phyloP scores from a whole-genome alignment of 202 grass and related monocot species.

The Dendrocalamus latiflorus region DNA sequence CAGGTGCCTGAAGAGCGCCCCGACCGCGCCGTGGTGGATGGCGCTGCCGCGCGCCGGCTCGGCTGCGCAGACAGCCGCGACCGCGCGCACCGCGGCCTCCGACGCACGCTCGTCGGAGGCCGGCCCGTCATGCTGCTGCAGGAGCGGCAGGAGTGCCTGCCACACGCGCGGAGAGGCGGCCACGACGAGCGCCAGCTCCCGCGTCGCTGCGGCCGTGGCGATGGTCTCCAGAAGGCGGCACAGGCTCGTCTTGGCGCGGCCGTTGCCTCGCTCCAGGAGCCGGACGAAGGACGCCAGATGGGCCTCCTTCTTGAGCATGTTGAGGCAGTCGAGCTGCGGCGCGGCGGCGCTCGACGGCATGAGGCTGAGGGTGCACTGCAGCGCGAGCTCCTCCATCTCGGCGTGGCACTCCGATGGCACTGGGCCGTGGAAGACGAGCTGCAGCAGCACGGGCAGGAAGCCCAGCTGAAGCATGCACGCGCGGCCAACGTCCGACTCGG shows the following conservation, averaged over 20 bases:
- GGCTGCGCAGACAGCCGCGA: conserved; percentile 42
- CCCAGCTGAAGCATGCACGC: conserved; percentile 74
- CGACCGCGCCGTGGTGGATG: conserved; percentile 49
- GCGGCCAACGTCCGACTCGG: conserved; percentile 73
- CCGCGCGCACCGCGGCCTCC: conserved; percentile 48
- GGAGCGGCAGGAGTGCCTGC: conserved; percentile 47
- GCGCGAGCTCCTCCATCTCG: conserved; percentile 38
- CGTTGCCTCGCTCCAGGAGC: conserved; percentile 43
- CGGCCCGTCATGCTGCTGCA: conserved; percentile 19
- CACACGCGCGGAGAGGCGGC: conserved; percentile 48
- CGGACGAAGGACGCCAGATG: conserved; percentile 47
- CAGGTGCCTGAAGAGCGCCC: conserved; percentile 52
- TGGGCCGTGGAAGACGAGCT: conserved; percentile 64
- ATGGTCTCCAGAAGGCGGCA: conserved; percentile 62
- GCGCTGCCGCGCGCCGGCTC: conserved; percentile 42
- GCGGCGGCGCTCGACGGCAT: conserved; percentile 8
- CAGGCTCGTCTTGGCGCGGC: conserved; percentile 25
- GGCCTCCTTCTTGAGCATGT: conserved; percentile 49
- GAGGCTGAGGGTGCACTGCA: conserved; percentile 62
- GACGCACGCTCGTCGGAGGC: conserved; percentile 13
- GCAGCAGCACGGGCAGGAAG: conserved; percentile 62
- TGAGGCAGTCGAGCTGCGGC: conserved; percentile 60
- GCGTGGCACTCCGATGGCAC: neutral
- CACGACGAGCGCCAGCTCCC: conserved; percentile 36
- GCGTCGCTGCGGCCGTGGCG: conserved; percentile 41